phyloP scores from a whole-genome alignment of 2,329 filamentous ascomycete species.

The Trichophyton rubrum region DNA sequence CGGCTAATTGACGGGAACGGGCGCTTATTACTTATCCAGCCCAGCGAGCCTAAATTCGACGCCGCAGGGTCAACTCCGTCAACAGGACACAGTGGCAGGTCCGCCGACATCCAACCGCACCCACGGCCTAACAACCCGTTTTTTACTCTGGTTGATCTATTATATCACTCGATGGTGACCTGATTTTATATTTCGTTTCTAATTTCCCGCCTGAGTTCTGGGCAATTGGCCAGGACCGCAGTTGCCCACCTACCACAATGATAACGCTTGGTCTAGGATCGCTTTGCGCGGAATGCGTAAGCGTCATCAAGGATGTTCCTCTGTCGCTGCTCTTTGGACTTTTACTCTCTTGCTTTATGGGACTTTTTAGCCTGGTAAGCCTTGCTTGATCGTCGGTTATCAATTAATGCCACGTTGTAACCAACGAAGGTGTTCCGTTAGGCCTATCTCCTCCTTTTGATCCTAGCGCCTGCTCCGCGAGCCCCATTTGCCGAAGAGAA shows the following conservation, averaged over 20 bases:
- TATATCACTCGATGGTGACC: background rate
- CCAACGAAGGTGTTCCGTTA: slow-evolving; percentile 3
- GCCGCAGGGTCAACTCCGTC: background rate
- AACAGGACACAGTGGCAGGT: background rate
- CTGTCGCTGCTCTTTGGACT: slow-evolving; percentile 20
- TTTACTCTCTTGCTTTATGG: slow-evolving; percentile 19
- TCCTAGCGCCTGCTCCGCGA: slow-evolving; percentile 72
- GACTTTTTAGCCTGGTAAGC: background rate
- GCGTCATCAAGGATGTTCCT: slow-evolving; percentile 21
- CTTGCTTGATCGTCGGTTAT: background rate
- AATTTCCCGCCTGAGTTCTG: slow-evolving; percentile 8
- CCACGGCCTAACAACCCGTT: background rate
- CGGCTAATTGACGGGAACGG: background rate
- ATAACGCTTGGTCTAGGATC: slow-evolving; percentile 8
- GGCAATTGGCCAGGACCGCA: slow-evolving; percentile 13
- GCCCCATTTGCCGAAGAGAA: slow-evolving; percentile 65
- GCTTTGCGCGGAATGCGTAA: slow-evolving; percentile 24
- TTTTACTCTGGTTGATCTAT: background rate
- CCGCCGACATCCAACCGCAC: background rate
- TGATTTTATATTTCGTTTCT: background rate
- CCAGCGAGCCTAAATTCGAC: background rate
- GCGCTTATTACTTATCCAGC: background rate
- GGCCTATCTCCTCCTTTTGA: slow-evolving; percentile 45
- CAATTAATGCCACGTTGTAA: background rate
- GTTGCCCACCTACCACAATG: background rate